These are phyloP conservation scores for Thermothielavioides terrestris DNA, from an alignment of 495 filamentous ascomycete genomes.

Conservation along the genomic window DNA sequence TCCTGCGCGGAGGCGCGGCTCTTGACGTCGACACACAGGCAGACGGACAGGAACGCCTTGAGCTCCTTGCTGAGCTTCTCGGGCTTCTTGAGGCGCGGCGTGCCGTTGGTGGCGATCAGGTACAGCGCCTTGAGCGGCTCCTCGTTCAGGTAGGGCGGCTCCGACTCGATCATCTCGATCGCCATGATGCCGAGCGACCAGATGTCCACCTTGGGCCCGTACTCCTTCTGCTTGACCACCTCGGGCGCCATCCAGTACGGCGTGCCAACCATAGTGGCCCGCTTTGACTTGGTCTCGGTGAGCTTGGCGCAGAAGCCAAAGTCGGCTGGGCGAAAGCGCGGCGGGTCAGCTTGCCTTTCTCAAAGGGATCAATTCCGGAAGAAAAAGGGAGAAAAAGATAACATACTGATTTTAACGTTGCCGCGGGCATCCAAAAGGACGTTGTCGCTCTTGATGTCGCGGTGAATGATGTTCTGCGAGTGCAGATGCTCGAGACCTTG, in stretches of 20 bases:
- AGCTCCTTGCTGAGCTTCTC: constrained; percentile 95
- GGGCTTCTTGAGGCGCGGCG: constrained; percentile 91
- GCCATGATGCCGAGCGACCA: constrained; percentile 99
- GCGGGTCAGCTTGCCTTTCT: constrained; percentile 1
- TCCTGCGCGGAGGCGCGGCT: constrained; percentile 86
- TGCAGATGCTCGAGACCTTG: constrained; percentile 90
- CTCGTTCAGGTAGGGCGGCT: constrained; percentile 95
- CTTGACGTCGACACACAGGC: constrained; percentile 92
- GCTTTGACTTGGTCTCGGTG: constrained; percentile 92
- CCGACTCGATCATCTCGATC: constrained; percentile 99
- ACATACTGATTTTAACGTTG: constrained; percentile 94
- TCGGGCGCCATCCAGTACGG: constrained; percentile 99
- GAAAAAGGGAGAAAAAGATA: neutral
- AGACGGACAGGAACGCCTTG: constrained; percentile 90
- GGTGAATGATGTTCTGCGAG: constrained; percentile 92
- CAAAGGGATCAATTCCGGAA: too few species aligned
- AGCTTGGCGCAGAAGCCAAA: constrained; percentile 99
- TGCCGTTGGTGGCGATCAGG: constrained; percentile 95
- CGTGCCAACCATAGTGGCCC: constrained; percentile 97
- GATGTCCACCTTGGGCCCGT: constrained; percentile 95
- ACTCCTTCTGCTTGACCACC: constrained; percentile 98
- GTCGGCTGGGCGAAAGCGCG: constrained; percentile 56
- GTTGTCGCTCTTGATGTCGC: constrained; percentile 98
- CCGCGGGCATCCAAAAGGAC: constrained; percentile 88
- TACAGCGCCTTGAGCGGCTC: constrained; percentile 96